These are phyloP conservation scores for Diaporthe citri DNA, from an alignment of 2,329 filamentous ascomycete genomes.

Conservation along the genomic window DNA sequence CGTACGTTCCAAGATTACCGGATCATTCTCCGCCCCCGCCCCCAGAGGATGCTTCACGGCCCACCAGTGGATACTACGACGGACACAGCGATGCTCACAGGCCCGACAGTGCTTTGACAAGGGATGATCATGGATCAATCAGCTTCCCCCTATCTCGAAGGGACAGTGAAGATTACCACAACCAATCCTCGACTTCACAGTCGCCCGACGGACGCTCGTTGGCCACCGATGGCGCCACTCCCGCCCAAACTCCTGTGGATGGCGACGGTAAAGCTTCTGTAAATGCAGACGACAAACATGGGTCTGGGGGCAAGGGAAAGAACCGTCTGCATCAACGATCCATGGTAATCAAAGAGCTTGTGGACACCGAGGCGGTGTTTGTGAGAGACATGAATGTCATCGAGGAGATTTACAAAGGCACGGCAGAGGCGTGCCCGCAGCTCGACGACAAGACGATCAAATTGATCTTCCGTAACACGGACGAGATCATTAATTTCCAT, in stretches of 20 bases:
- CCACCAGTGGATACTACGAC: constrained; percentile 57
- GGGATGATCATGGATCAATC: constrained; percentile 56
- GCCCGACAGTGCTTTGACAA: constrained; percentile 56
- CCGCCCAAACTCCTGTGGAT: constrained; percentile 53
- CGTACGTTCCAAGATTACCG: constrained; percentile 52
- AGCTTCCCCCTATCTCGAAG: constrained; percentile 59
- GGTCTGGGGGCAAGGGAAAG: constrained; percentile 66
- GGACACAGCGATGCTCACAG: constrained; percentile 57
- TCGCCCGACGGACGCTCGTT: constrained; percentile 62
- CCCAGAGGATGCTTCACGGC: constrained; percentile 52
- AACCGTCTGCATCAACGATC: constrained; percentile 84
- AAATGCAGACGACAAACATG: constrained; percentile 55
- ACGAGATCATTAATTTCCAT: constrained; percentile 90
- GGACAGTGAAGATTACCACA: constrained; percentile 60
- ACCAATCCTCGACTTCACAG: constrained; percentile 58
- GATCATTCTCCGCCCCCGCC: constrained; percentile 65
- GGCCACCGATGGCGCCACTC: constrained; percentile 55
- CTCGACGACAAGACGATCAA: constrained; percentile 88
- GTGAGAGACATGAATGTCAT: constrained; percentile 97
- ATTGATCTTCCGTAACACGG: constrained; percentile 91
- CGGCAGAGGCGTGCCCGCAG: constrained; percentile 83
- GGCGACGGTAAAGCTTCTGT: constrained; percentile 50
- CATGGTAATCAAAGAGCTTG: constrained; percentile 89
- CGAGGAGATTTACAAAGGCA: constrained; percentile 97
- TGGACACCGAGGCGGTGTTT: constrained; percentile 93